phyloP scores from a whole-genome alignment of 345 rosid species.

The Diplotaxis tenuifolia region DNA sequence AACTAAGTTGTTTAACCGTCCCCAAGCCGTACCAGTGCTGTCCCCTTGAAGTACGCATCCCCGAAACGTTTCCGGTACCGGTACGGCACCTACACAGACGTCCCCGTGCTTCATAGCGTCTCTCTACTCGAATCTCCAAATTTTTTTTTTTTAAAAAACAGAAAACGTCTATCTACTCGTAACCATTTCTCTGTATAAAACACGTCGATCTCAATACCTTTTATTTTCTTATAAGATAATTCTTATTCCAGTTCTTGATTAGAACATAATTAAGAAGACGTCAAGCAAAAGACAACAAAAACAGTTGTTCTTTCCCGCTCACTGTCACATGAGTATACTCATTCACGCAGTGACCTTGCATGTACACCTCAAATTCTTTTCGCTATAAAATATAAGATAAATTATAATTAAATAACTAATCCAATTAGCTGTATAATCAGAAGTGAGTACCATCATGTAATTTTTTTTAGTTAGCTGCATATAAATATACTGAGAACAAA shows the following conservation, averaged over 20 bases:
- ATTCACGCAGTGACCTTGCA: constrained; percentile 29
- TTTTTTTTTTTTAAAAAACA: no score
- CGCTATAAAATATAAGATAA: neutral
- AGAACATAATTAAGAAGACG: constrained; percentile 7
- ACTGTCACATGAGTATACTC: constrained; percentile 16
- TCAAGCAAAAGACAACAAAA: constrained; percentile 33
- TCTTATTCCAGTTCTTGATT: neutral
- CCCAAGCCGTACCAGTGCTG: no score
- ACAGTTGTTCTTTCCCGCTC: constrained; percentile 28
- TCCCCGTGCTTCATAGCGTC: no score
- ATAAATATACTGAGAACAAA: neutral
- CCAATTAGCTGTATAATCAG: neutral
- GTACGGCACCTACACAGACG: no score
- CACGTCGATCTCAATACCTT: neutral
- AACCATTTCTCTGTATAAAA: neutral
- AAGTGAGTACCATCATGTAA: constrained; percentile 2
- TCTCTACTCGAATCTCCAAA: neutral
- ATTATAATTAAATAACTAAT: neutral
- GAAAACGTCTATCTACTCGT: neutral
- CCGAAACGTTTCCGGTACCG: no score
- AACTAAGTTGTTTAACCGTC: no score
- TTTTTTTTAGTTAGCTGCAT: neutral
- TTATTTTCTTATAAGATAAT: neutral
- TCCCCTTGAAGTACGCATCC: no score
- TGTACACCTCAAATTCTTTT: constrained; percentile 9